Percentiles rank a stretch among this genome's conserved stretches.
Evolutionary conservation across 2,329 filamentous ascomycete species (phyloP).

Genomic region (Hypocrella siamensis): DNA sequence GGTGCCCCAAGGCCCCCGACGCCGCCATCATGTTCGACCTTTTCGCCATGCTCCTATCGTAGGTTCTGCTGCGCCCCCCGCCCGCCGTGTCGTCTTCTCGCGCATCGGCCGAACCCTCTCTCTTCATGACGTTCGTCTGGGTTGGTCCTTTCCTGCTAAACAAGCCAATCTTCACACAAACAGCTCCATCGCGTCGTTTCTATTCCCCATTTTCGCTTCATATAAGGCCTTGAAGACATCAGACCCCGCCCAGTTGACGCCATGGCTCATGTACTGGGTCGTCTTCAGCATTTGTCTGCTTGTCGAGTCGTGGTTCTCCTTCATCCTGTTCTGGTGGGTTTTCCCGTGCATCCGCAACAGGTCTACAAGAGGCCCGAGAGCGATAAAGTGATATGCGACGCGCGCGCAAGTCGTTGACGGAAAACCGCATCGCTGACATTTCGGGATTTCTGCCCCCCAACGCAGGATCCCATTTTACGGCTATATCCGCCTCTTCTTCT

Average conservation of each 20-base stretch:
- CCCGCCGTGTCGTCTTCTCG: slow-evolving; percentile 8
- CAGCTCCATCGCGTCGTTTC: slow-evolving; percentile 74
- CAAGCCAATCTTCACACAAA: no score
- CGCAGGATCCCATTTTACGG: slow-evolving; percentile 82
- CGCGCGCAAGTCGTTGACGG: no score
- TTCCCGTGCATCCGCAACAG: not conserved
- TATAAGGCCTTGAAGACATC: slow-evolving; percentile 95
- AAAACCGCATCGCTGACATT: no score
- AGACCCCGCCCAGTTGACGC: slow-evolving; percentile 75
- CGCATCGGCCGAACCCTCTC: not conserved
- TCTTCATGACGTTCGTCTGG: not conserved
- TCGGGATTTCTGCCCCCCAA: no score
- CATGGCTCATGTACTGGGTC: slow-evolving; percentile 99
- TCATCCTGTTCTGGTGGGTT: slow-evolving; percentile 61
- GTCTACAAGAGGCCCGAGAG: no score
- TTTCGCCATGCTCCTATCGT: slow-evolving; percentile 65
- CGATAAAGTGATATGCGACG: no score
- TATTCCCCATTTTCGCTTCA: slow-evolving; percentile 91
- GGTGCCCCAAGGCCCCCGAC: no score
- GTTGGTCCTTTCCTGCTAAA: no score
- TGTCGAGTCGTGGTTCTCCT: slow-evolving; percentile 75
- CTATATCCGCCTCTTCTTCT: slow-evolving; percentile 72
- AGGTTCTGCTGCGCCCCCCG: slow-evolving; percentile 20
- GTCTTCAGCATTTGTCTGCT: slow-evolving; percentile 70
- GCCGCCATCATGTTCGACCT: slow-evolving; percentile 53